Evolutionary conservation across 1,284 basidiomycete genomes (phyloP).

Genomic region (Sanghuangporus baumii): DNA sequence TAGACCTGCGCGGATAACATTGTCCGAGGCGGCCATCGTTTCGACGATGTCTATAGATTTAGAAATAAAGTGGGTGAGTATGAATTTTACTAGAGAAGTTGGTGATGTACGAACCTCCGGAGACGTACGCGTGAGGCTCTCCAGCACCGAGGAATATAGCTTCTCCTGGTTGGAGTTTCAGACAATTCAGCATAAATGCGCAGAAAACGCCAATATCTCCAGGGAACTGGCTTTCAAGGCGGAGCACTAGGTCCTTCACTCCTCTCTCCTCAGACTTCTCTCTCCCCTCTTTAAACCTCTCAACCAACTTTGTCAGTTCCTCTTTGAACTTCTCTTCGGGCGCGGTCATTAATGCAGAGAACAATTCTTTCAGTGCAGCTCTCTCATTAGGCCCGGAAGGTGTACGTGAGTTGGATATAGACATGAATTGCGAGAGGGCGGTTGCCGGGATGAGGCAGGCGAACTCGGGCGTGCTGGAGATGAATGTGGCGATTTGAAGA

Average conservation of each 20-base stretch:
- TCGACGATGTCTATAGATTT: constrained; percentile 80
- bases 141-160: constrained; percentile 95
- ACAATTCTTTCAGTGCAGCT: constrained; percentile 65
- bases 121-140: constrained; percentile 95
- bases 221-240: constrained; percentile 80
- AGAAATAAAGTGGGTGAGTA: neutral
- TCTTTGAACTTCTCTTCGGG: constrained; percentile 43
- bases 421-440: constrained; percentile 46
- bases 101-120: constrained; percentile 57
- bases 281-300: constrained; percentile 50
- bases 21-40: constrained; percentile 98
- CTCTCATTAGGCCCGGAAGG: constrained; percentile 37
- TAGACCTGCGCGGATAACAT: constrained; percentile 96
- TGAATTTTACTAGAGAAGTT: neutral
- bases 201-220: constrained; percentile 94
- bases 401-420: constrained; percentile 35
- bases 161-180: constrained; percentile 76
- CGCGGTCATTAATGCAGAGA: constrained; percentile 80
- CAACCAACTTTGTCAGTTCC: constrained; percentile 56
- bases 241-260: constrained; percentile 65
- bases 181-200: constrained; percentile 86
- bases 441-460: constrained; percentile 59
- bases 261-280: constrained; percentile 36
- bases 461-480: constrained; percentile 77
- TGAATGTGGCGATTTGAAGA: constrained; percentile 58